Evolutionary conservation across 306 rosid species (phyloP).

Genomic region (Dalbergia cultrata): DNA sequence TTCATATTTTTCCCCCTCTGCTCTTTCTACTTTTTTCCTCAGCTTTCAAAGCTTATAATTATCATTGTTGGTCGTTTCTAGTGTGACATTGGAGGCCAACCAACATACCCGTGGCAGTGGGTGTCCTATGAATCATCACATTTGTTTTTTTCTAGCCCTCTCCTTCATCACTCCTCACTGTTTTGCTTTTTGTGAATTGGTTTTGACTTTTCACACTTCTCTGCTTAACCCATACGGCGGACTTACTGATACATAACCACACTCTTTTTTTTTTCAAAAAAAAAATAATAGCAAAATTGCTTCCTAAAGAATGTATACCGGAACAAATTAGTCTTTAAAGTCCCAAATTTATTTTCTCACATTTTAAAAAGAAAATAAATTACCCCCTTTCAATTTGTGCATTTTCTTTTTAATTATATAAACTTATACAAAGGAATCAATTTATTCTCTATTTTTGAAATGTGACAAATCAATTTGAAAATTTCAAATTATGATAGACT

Average conservation of each 20-base stretch:
- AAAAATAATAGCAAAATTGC: too few species aligned
- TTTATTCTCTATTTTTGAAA: too few species aligned
- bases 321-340: too few species aligned
- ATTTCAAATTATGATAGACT: too few species aligned
- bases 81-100: slow-evolving; percentile 77
- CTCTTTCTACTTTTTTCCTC: slow-evolving; percentile 45
- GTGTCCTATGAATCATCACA: slow-evolving; percentile 65
- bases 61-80: slow-evolving; percentile 57
- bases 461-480: too few species aligned
- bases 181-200: slow-evolving; percentile 44
- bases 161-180: slow-evolving; percentile 46
- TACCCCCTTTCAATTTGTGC: too few species aligned
- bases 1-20: slow-evolving; percentile 42
- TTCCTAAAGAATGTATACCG: too few species aligned
- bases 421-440: too few species aligned
- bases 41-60: slow-evolving; percentile 73
- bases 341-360: too few species aligned
- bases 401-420: too few species aligned
- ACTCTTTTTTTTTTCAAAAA: not conserved
- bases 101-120: slow-evolving; percentile 67
- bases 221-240: slow-evolving; percentile 16
- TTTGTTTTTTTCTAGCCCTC: slow-evolving; percentile 49
- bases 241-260: slow-evolving; percentile 3
- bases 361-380: too few species aligned
- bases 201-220: slow-evolving; percentile 48